Conservation (phyloP, 768 basidiomycete genomes). For the Albatrellus ellisii region DNA sequence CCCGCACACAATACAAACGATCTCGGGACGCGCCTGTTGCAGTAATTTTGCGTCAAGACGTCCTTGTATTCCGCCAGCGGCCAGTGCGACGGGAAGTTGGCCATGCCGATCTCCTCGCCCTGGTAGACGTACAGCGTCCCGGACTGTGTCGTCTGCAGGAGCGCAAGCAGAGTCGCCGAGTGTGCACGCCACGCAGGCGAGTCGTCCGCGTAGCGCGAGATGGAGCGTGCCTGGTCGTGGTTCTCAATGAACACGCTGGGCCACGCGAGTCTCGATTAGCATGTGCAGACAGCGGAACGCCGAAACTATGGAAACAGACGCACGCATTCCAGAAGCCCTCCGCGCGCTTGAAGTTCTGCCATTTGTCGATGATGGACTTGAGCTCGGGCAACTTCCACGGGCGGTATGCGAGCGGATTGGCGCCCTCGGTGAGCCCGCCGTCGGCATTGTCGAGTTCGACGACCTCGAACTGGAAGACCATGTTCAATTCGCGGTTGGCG, state of each 20-base stretch:
- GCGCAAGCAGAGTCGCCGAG: conserved; percentile 52
- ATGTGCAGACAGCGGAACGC: neutral
- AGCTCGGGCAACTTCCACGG: conserved; percentile 42
- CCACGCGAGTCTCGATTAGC: conserved; percentile 25
- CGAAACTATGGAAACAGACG: conserved; percentile 14
- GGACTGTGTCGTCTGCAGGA: conserved; percentile 44
- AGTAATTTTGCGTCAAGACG: conserved; percentile 47
- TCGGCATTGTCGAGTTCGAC: conserved; percentile 42
- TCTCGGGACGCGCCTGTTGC: conserved; percentile 29
- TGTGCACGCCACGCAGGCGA: conserved; percentile 36
- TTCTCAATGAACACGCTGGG: conserved; percentile 56
- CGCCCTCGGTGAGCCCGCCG: conserved; percentile 18
- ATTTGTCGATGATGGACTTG: conserved; percentile 28
- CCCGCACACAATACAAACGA: neutral
- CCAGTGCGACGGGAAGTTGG: conserved; percentile 51
- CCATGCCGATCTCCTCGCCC: conserved; percentile 61
- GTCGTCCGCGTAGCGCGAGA: conserved; percentile 59
- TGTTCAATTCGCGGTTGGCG: conserved; percentile 44
- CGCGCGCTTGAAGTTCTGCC: conserved; percentile 45
- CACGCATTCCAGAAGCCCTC: conserved; percentile 60
- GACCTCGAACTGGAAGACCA: conserved; percentile 53
- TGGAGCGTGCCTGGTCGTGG: conserved; percentile 51
- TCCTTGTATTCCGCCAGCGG: conserved; percentile 65
- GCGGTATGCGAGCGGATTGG: conserved; percentile 27
- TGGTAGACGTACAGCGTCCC: conserved; percentile 68